These are phyloP conservation scores for Inonotus obliquus DNA, from an alignment of 1,284 basidiomycete species.

Conservation along the genomic window DNA sequence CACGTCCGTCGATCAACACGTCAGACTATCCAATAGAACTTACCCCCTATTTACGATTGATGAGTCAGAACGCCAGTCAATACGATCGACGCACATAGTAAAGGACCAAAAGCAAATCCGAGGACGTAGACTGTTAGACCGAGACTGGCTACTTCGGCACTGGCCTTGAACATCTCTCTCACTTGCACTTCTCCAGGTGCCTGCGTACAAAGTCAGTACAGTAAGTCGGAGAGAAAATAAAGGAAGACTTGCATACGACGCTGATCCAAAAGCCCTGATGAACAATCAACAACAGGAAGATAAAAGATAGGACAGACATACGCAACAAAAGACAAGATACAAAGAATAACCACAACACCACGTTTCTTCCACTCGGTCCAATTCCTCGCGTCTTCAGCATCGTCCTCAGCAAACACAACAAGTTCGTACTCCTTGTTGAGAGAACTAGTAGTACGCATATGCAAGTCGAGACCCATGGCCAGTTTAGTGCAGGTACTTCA, in stretches of 20 bases:
- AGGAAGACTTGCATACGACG: constrained; percentile 21
- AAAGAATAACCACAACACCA: constrained; percentile 13
- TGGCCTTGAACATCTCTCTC: constrained; percentile 22
- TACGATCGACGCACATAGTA: constrained; percentile 23
- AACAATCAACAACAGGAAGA: neutral
- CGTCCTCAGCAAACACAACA: constrained; percentile 6
- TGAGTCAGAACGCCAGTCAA: neutral
- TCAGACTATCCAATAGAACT: neutral
- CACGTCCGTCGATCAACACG: constrained; percentile 18
- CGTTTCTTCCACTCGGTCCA: constrained; percentile 4
- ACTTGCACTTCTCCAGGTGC: constrained; percentile 26
- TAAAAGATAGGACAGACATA: neutral
- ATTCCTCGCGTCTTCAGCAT: constrained; percentile 15
- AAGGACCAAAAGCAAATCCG: constrained; percentile 26
- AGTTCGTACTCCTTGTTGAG: too few species aligned
- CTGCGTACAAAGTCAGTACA: constrained; percentile 9
- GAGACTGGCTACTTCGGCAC: constrained; percentile 21
- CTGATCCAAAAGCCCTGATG: constrained; percentile 22
- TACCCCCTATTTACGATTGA: neutral
- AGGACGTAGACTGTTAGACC: constrained; percentile 28
- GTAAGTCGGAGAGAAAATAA: neutral
- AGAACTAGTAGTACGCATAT: too few species aligned
- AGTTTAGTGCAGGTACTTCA: too few species aligned
- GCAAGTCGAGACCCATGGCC: too few species aligned
- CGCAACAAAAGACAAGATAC: constrained; percentile 20